Base-by-base conservation (phyloP, 108 stramenopile genomes). In the Schizochytrium sp. region DNA sequence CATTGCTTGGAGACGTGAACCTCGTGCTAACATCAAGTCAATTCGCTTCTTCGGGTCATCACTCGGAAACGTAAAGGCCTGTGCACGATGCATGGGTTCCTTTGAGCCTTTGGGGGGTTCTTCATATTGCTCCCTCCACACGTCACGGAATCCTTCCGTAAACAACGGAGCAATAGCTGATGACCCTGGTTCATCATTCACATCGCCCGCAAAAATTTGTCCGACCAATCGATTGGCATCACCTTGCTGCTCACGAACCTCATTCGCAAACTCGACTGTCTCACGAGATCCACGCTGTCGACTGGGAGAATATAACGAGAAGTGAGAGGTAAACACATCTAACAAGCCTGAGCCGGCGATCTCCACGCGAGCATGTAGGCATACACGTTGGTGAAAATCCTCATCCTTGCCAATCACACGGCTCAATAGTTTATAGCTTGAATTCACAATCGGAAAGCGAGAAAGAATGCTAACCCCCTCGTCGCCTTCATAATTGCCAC, bases 391-490 rank as follows among this genome's bases (percentile, higher is more conserved):
- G 28, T 83, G 76, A 83, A 83, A 83, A 40, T 83, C 76, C 8
- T 55, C 12, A 1, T 10, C 50, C 28, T 83, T 56, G 45, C 47
- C 45, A 17, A 83, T 5, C 15, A 55, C 12, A 10, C 76, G 76
- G 15, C 50, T 55, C 76, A 83, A 42, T 13, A 83, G 76, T 40
- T 55, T 55, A 28, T 83, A 83, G 53, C 76, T 49, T 47, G 76
- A 55, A 28, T 83, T 8, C 1, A 83, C 1, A 55, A 83, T 83
- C 28, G 76, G 76, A 28, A 55, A 83, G 13, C 53, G 47, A 5
- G 76, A 83, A 7, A 83, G n/a, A 3, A 83, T 83, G 76, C 50
- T 55, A n/a, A 83, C 76, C n/a, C 76, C 76, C 53, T 83, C 76
- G 47, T 49, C 76, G 13, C 76, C 76, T 42, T 83, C 50, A 42